Percentiles rank a stretch among this genome's conserved stretches.
phyloP scores from a whole-genome alignment of 2,329 filamentous ascomycete species.

The Scedosporium boydii region DNA sequence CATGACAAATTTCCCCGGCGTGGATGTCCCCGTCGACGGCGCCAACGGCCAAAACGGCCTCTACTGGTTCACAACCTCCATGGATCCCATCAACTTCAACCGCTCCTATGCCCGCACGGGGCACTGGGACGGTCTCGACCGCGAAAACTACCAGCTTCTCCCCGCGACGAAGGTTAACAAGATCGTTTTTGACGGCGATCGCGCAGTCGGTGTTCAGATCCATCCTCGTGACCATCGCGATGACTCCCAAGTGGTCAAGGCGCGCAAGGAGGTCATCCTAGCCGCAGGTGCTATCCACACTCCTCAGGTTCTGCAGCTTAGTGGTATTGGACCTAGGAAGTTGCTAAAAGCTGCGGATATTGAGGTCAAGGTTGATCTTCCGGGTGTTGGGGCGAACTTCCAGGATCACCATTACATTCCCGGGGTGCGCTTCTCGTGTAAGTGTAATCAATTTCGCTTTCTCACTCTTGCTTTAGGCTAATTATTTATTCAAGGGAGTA shows the following conservation, averaged over 20 bases:
- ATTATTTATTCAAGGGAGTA: conserved; percentile 8
- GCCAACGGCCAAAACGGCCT: conserved; percentile 16
- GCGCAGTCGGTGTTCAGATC: conserved; percentile 7
- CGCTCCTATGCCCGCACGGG: conserved; percentile 17
- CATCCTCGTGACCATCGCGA: conserved; percentile 7
- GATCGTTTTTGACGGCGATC: conserved; percentile 14
- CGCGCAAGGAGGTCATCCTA: conserved; percentile 28
- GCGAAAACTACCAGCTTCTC: conserved; percentile 17
- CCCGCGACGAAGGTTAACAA: conserved; percentile 14
- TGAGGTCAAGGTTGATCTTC: conserved; percentile 41
- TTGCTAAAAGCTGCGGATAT: conserved; percentile 32
- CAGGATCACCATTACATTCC: conserved; percentile 33
- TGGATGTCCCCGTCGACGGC: conserved; percentile 15
- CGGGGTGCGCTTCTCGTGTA: conserved; percentile 12
- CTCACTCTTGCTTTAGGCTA: conserved; percentile 3
- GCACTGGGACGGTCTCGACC: conserved; percentile 16
- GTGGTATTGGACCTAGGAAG: conserved; percentile 27
- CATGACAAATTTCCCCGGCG: conserved; percentile 16
- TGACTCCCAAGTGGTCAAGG: conserved; percentile 7
- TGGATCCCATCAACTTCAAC: conserved; percentile 13
- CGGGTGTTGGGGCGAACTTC: conserved; percentile 52
- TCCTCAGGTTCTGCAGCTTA: conserved; percentile 31
- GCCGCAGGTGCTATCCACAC: conserved; percentile 31
- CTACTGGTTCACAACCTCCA: conserved; percentile 17
- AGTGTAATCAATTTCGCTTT: conserved; percentile 2